Conservation (phyloP, 345 rosid genomes). For the Rubroshorea leprosula region DNA sequence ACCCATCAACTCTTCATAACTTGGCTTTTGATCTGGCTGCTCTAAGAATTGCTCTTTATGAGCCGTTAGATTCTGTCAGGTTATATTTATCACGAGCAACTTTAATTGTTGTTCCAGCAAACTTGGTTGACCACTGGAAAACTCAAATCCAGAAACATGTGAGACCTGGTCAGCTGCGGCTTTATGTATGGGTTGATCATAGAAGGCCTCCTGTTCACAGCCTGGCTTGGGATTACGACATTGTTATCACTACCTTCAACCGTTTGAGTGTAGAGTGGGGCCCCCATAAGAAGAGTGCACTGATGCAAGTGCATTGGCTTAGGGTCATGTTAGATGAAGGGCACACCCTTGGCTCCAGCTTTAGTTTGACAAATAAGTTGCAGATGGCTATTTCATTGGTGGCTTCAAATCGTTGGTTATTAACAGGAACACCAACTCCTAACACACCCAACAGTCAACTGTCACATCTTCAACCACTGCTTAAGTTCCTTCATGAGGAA, state of each 20-base stretch:
- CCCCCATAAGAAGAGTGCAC: constrained; percentile 66
- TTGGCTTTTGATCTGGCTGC: constrained; percentile 86
- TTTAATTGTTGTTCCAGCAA: constrained; percentile 83
- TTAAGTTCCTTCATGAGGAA: constrained; percentile 90
- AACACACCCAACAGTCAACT: constrained; percentile 81
- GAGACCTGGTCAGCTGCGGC: constrained; percentile 63
- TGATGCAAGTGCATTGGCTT: constrained; percentile 95
- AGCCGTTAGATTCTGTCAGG: constrained; percentile 70
- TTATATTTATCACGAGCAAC: constrained; percentile 89
- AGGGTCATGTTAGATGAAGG: constrained; percentile 95
- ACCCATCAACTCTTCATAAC: constrained; percentile 62
- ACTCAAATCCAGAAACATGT: constrained; percentile 83
- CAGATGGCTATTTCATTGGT: constrained; percentile 89
- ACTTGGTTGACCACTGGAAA: constrained; percentile 90
- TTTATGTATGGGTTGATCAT: constrained; percentile 66
- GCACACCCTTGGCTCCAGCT: constrained; percentile 95
- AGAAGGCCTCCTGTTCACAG: constrained; percentile 64
- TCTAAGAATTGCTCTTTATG: constrained; percentile 64
- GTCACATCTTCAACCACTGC: constrained; percentile 82
- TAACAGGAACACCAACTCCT: constrained; percentile 97
- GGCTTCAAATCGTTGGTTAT: constrained; percentile 82
- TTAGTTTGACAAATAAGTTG: constrained; percentile 84
- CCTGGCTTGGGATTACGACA: constrained; percentile 97
- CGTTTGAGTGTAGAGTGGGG: constrained; percentile 97
- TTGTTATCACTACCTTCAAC: constrained; percentile 86